phyloP scores from a whole-genome alignment of 306 rosid genomes.

The Luffa acutangula region DNA sequence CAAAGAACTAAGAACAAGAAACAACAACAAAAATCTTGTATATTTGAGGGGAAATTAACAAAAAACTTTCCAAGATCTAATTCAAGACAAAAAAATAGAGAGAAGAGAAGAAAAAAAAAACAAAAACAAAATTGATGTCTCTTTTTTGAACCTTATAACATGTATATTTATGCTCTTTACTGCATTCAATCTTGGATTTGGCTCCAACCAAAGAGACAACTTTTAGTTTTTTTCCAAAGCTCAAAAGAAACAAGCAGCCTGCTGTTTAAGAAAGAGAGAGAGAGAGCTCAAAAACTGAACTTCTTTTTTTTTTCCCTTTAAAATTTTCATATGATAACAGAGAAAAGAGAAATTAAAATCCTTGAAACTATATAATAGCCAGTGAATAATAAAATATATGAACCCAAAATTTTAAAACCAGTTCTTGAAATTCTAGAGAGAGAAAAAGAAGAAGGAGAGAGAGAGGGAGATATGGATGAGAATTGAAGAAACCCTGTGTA shows the following conservation, averaged over 20 bases:
- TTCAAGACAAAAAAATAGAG: not conserved
- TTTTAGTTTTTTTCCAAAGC: constrained; percentile 34
- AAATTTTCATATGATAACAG: constrained; percentile 11
- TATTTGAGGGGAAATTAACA: not conserved
- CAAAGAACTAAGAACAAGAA: not conserved
- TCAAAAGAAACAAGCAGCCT: constrained; percentile 25
- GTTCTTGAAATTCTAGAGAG: constrained; percentile 12
- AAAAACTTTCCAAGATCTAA: not conserved
- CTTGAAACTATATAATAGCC: constrained; percentile 27
- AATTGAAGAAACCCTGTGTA: constrained; percentile 16
- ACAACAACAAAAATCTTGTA: not conserved
- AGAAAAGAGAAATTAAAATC: constrained; percentile 19
- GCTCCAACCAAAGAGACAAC: constrained; percentile 79
- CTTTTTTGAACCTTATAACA: not conserved
- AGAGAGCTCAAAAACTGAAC: not conserved
- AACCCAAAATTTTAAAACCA: constrained; percentile 8
- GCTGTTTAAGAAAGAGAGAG: not conserved
- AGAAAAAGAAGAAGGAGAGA: constrained; percentile 16
- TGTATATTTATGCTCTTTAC: not conserved
- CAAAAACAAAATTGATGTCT: not conserved
- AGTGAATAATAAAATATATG: constrained; percentile 40
- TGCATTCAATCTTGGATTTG: constrained; percentile 40
- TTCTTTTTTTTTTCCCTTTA: not conserved
- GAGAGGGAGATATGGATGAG: constrained; percentile 34
- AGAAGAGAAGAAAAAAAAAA: not conserved